Percentiles rank a stretch among this genome's conserved stretches.
phyloP scores from a whole-genome alignment of 2,329 filamentous ascomycete genomes.

The Diaporthe longicolla region DNA sequence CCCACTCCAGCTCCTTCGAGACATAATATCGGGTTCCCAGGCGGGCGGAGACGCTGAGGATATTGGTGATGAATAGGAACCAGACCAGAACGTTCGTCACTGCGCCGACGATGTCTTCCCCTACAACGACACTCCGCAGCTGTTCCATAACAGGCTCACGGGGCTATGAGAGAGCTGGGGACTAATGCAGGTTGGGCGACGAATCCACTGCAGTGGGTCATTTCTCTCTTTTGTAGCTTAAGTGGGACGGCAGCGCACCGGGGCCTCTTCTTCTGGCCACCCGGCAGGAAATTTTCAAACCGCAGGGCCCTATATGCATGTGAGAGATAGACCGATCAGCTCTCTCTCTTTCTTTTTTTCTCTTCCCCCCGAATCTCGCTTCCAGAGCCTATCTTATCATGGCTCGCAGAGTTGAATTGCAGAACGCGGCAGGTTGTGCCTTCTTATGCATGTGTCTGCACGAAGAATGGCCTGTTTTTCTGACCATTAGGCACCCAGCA shows the following conservation, averaged over 20 bases:
- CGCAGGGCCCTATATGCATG: background rate
- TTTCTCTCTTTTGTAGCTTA: background rate
- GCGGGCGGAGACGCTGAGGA: background rate
- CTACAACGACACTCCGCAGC: background rate
- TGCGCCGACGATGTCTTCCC: background rate
- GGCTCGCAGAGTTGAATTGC: background rate
- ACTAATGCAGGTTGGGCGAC: background rate
- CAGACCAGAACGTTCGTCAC: background rate
- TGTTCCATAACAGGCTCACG: background rate
- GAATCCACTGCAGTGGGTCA: background rate
- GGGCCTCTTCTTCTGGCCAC: too few relatives aligned
- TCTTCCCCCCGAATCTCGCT: background rate
- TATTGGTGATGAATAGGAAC: background rate
- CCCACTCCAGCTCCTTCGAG: background rate
- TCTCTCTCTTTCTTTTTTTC: too few relatives aligned
- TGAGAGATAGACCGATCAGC: background rate
- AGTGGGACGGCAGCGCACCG: background rate
- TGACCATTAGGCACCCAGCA: background rate
- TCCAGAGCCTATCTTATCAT: background rate
- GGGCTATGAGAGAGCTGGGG: background rate
- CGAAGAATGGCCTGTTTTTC: background rate
- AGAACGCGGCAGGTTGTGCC: background rate
- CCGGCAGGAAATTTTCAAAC: too few relatives aligned
- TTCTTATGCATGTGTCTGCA: background rate
- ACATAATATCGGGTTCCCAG: background rate